These are phyloP conservation scores for Aureobasidium leucospermi DNA, from an alignment of 2,329 filamentous ascomycete genomes.

Conservation along the genomic window DNA sequence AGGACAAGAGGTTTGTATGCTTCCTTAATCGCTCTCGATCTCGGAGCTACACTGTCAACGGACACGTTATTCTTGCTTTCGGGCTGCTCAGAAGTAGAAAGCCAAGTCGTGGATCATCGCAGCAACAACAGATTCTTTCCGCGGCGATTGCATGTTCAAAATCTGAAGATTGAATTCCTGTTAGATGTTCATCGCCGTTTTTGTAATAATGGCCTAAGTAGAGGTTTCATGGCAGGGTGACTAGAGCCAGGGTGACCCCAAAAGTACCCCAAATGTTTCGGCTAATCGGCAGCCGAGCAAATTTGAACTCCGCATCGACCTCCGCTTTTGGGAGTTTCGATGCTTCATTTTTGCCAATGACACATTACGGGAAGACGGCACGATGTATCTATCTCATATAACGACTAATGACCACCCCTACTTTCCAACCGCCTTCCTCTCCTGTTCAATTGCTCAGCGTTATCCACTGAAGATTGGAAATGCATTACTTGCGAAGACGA, in stretches of 20 bases:
- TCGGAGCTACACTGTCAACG: too few species aligned
- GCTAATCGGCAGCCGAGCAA: not conserved
- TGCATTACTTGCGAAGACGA: not conserved
- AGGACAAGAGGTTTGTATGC: too few species aligned
- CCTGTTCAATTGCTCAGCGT: not conserved
- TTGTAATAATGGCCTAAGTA: too few species aligned
- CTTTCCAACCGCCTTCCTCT: not conserved
- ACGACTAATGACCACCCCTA: not conserved
- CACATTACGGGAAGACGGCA: not conserved
- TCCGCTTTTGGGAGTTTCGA: not conserved
- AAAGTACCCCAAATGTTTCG: not conserved
- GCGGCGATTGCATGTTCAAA: too few species aligned
- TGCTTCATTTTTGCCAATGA: not conserved
- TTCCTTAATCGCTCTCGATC: too few species aligned
- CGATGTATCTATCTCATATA: not conserved
- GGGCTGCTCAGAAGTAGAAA: too few species aligned
- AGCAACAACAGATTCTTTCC: too few species aligned
- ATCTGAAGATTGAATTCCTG: too few species aligned
- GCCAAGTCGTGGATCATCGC: too few species aligned
- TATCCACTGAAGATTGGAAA: not conserved
- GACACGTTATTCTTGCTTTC: too few species aligned
- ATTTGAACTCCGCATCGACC: not conserved
- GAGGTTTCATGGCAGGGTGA: too few species aligned
- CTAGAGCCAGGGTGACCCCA: not conserved
- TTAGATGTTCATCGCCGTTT: too few species aligned